These are phyloP conservation scores for Talaromyces sp. DNA, from an alignment of 2,329 filamentous ascomycete species.

Conservation along the genomic window DNA sequence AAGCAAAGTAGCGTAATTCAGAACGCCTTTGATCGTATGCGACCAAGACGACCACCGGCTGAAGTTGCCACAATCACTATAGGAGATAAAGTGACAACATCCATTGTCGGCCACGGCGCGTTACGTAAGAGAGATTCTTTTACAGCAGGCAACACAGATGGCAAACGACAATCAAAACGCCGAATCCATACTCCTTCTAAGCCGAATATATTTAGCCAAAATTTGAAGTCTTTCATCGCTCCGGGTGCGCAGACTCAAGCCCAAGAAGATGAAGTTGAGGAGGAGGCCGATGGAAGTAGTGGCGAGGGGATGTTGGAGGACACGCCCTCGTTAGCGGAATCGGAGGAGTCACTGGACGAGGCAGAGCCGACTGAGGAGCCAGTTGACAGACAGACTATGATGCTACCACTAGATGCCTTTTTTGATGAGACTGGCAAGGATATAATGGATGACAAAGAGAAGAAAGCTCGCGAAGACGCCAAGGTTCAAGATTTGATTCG, in stretches of 20 bases:
- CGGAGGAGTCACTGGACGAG: neutral
- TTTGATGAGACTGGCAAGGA: slow-evolving; percentile 31
- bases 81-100: slow-evolving; percentile 63
- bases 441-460: slow-evolving; percentile 55
- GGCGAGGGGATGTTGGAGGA: slow-evolving; percentile 23
- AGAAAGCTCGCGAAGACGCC: slow-evolving; percentile 48
- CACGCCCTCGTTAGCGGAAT: neutral
- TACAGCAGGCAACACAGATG: slow-evolving; percentile 22
- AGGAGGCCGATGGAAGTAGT: neutral
- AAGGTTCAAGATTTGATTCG: slow-evolving; percentile 46
- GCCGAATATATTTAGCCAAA: slow-evolving; percentile 42
- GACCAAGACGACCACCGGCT: slow-evolving; percentile 57
- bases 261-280: slow-evolving; percentile 19
- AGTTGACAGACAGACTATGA: neutral
- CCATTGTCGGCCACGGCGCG: slow-evolving; percentile 58
- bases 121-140: slow-evolving; percentile 35
- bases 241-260: slow-evolving; percentile 46
- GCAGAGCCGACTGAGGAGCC: neutral
- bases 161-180: slow-evolving; percentile 36
- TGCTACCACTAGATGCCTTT: slow-evolving; percentile 19
- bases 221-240: slow-evolving; percentile 53
- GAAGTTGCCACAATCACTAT: slow-evolving; percentile 73
- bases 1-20: slow-evolving; percentile 49
- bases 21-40: slow-evolving; percentile 63
- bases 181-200: slow-evolving; percentile 37